Evolutionary conservation across 1,284 basidiomycete species (phyloP).

Genomic region (Malassezia equina): DNA sequence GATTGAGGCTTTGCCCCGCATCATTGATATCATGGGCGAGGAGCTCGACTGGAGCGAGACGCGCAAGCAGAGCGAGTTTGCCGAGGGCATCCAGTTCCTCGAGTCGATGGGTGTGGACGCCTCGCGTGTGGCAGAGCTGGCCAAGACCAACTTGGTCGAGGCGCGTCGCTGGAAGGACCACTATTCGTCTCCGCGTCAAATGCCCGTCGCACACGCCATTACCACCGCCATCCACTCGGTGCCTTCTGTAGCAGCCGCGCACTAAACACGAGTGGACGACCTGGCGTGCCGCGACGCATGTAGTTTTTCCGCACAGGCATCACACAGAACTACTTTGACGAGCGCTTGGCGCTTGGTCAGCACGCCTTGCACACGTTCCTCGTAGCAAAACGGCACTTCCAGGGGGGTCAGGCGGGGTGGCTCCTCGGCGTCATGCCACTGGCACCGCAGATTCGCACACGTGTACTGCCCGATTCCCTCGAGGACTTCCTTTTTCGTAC

Average conservation of each 20-base stretch:
- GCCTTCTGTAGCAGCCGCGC: neutral
- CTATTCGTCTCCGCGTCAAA: slow-evolving; percentile 3
- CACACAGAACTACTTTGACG: slow-evolving; percentile 8
- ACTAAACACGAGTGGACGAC: neutral
- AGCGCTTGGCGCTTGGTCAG: neutral
- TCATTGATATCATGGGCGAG: slow-evolving; percentile 81
- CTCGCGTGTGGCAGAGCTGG: slow-evolving; percentile 27
- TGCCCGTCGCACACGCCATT: neutral
- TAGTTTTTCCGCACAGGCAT: slow-evolving; percentile 3
- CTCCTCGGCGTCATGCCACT: neutral
- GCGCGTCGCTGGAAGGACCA: slow-evolving; percentile 21
- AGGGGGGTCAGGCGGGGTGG: neutral
- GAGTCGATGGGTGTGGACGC: slow-evolving; percentile 49
- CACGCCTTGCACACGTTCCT: neutral
- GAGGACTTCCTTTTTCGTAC: slow-evolving; percentile 14
- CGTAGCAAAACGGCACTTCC: slow-evolving; percentile 12
- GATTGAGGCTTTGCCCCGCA: slow-evolving; percentile 68
- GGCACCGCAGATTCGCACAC: slow-evolving; percentile 11
- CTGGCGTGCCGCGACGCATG: neutral
- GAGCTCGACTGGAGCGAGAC: slow-evolving; percentile 67
- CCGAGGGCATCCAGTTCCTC: slow-evolving; percentile 43
- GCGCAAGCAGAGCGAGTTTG: slow-evolving; percentile 54
- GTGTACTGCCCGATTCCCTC: slow-evolving; percentile 17
- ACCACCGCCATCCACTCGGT: neutral
- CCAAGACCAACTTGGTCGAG: slow-evolving; percentile 26